Percentiles rank a stretch among this genome's conserved stretches.
Conservation (phyloP, 2,329 filamentous ascomycete genomes). For the Aspergillus awamori region DNA sequence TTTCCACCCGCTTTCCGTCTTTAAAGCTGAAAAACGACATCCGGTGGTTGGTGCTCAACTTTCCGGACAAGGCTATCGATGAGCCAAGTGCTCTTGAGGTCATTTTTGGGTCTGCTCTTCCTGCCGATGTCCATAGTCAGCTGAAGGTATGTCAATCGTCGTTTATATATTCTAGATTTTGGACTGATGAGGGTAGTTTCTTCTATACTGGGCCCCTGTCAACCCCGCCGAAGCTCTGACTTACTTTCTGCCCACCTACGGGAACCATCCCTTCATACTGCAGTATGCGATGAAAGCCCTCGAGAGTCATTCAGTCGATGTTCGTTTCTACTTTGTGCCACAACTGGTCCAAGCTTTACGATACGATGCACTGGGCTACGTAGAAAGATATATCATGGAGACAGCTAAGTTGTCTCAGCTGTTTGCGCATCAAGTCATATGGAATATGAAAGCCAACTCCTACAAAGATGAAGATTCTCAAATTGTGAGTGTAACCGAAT, state of each 20-base stretch:
- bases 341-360: slow-evolving; percentile 95
- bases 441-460: slow-evolving; percentile 99
- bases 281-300: slow-evolving; percentile 96
- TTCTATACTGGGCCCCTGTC: slow-evolving; percentile 89
- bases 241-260: slow-evolving; percentile 88
- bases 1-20: slow-evolving; percentile 77
- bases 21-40: slow-evolving; percentile 73
- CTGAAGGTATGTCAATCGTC: slow-evolving; percentile 65
- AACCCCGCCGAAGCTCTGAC: slow-evolving; percentile 93
- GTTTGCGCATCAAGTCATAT: slow-evolving; percentile 99
- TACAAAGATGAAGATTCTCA: slow-evolving; percentile 95
- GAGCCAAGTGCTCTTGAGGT: slow-evolving; percentile 83
- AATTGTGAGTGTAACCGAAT: slow-evolving; percentile 59
- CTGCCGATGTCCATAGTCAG: slow-evolving; percentile 78
- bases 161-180: not conserved
- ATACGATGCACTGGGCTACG: slow-evolving; percentile 91
- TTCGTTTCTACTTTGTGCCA: slow-evolving; percentile 98
- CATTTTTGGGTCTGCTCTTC: slow-evolving; percentile 74
- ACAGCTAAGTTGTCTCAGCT: slow-evolving; percentile 97
- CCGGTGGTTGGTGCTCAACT: slow-evolving; percentile 76
- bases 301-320: slow-evolving; percentile 91
- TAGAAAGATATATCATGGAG: slow-evolving; percentile 94
- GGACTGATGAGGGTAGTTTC: slow-evolving; percentile 59
- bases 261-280: slow-evolving; percentile 87
- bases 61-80: slow-evolving; percentile 77